Evolutionary conservation across 208 protist genomes (phyloP).

Genomic region (Borovskyia barvae): DNA sequence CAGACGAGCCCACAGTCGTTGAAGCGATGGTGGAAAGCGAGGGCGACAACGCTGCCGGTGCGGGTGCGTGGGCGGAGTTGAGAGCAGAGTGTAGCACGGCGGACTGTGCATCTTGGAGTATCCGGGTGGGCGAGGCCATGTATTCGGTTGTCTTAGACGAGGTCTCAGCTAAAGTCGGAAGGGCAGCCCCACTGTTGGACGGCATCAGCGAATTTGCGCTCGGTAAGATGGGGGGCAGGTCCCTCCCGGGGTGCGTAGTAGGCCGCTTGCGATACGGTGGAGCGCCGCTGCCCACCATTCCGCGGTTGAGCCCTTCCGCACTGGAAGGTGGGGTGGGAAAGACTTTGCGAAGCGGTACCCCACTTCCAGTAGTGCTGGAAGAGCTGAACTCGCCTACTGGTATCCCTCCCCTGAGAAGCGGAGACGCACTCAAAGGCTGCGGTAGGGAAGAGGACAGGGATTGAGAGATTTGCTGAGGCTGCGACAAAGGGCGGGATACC

Average conservation of each 20-base stretch:
- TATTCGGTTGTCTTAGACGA: too few relatives aligned
- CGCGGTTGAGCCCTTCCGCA: slow-evolving; percentile 10
- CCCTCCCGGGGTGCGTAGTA: slow-evolving; percentile 15
- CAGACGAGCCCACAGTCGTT: too few relatives aligned
- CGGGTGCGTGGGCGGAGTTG: too few relatives aligned
- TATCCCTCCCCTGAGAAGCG: background rate
- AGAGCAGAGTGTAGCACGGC: too few relatives aligned
- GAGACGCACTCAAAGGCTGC: background rate
- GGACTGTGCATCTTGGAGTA: too few relatives aligned
- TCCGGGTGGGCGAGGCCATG: too few relatives aligned
- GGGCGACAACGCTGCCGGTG: too few relatives aligned
- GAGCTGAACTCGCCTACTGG: background rate
- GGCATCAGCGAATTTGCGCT: slow-evolving; percentile 7
- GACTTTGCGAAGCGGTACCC: slow-evolving; percentile 8
- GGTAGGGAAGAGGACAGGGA: background rate
- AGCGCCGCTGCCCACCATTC: background rate
- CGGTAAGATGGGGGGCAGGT: slow-evolving; percentile 20
- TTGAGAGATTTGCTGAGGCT: background rate
- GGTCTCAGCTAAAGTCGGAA: background rate
- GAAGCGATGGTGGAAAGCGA: too few relatives aligned
- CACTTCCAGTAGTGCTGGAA: background rate
- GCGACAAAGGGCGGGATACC: background rate
- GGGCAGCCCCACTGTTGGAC: background rate
- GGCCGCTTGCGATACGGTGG: slow-evolving; percentile 22
- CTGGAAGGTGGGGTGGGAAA: slow-evolving; percentile 33